Conservation (phyloP, 345 rosid genomes). For the Syzygium jambos region DNA sequence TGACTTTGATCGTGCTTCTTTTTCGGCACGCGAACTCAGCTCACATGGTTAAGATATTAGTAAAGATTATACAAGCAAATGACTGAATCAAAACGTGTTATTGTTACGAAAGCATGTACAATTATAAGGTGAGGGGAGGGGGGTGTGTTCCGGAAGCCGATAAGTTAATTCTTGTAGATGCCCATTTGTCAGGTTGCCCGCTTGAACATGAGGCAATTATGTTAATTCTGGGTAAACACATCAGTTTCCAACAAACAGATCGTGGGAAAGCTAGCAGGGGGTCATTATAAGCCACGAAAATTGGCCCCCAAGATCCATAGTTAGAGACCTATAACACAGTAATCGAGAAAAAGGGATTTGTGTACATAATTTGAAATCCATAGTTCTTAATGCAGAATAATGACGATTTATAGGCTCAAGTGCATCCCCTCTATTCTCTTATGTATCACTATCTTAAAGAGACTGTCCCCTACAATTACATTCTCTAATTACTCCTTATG, state of each 20-base stretch:
- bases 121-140: not conserved
- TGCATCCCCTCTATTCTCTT: too few relatives aligned
- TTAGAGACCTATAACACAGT: too few relatives aligned
- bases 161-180: not conserved
- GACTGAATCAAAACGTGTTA: not conserved
- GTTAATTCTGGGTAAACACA: not conserved
- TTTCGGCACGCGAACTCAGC: not conserved
- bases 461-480: too few relatives aligned
- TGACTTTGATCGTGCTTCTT: not conserved
- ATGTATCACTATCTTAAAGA: too few relatives aligned
- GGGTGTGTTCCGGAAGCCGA: not conserved
- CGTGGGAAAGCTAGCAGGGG: too few relatives aligned
- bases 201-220: not conserved
- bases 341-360: too few relatives aligned
- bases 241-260: fast-evolving
- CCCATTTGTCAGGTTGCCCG: fast-evolving
- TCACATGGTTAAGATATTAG: not conserved
- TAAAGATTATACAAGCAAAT: not conserved
- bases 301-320: too few relatives aligned
- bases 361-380: too few relatives aligned
- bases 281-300: too few relatives aligned
- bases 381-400: too few relatives aligned
- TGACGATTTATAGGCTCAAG: too few relatives aligned
- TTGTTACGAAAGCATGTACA: not conserved
- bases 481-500: too few relatives aligned